Conservation (phyloP, 305 asterid species). For the Caryopteris hybrid region DNA sequence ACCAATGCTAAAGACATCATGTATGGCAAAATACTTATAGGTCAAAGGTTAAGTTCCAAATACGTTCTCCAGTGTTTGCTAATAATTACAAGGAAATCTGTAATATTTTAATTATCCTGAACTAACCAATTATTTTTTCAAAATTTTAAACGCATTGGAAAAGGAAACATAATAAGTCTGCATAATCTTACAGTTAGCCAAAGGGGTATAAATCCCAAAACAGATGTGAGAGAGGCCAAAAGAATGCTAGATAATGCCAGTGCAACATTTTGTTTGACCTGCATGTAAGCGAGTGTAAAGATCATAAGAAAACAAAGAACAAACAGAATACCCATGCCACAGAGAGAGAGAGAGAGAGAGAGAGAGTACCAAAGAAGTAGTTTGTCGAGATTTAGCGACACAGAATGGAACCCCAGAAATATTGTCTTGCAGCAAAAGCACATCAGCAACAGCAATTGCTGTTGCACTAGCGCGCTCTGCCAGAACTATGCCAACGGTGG, state of each 20-base stretch:
- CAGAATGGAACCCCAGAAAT: constrained; percentile 90
- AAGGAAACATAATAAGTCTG: not conserved
- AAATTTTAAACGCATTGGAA: not conserved
- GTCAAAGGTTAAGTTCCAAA: not conserved
- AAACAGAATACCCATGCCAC: not conserved
- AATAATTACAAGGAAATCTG: not conserved
- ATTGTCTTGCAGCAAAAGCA: constrained; percentile 89
- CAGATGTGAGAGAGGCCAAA: constrained; percentile 94
- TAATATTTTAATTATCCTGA: too few relatives aligned
- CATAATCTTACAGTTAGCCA: constrained; percentile 78
- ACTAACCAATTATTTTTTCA: not conserved
- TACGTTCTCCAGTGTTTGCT: not conserved
- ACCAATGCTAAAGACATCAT: not conserved
- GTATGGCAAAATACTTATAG: not conserved
- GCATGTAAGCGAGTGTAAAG: constrained; percentile 15
- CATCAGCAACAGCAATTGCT: constrained; percentile 96
- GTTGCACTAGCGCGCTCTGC: constrained; percentile 98
- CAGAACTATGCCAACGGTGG: constrained; percentile 90
- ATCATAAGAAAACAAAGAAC: not conserved
- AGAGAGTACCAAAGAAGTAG: constrained; percentile 70
- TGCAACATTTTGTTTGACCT: constrained; percentile 93
- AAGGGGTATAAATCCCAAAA: constrained; percentile 82
- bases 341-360: not conserved
- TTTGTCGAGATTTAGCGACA: constrained; percentile 84
- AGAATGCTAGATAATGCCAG: constrained; percentile 86